These are phyloP conservation scores for Coccomyxa sp. DNA, from an alignment of 139 green algal genomes.

Conservation along the genomic window DNA sequence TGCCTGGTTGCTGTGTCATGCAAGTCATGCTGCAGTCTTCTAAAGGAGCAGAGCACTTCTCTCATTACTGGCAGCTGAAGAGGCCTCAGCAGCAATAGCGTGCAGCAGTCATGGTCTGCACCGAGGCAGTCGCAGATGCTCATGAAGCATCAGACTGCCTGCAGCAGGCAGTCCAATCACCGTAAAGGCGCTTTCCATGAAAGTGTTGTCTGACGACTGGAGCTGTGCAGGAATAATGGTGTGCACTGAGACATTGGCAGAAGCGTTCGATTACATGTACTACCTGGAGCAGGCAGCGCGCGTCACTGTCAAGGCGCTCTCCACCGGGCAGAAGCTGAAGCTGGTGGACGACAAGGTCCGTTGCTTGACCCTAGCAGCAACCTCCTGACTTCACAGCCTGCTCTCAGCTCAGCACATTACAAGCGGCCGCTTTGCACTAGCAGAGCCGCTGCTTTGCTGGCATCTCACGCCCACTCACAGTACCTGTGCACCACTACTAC, in stretches of 20 bases:
- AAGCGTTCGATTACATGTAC: constrained; percentile 20
- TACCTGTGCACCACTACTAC: too few species aligned
- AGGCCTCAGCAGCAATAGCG: not conserved
- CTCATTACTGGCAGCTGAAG: not conserved
- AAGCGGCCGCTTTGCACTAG: too few species aligned
- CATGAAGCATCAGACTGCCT: too few species aligned
- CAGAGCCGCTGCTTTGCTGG: too few species aligned
- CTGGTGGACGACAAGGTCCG: constrained; percentile 18
- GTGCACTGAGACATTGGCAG: not conserved
- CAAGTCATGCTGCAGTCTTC: not conserved
- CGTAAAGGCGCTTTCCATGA: too few species aligned
- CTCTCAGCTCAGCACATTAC: not conserved
- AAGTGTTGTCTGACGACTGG: not conserved
- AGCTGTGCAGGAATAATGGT: not conserved
- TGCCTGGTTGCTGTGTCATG: not conserved
- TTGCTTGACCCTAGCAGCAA: too few species aligned
- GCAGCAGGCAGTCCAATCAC: too few species aligned
- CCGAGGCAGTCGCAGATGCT: too few species aligned
- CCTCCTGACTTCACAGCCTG: not conserved
- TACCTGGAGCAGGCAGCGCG: constrained; percentile 37
- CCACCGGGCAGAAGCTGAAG: constrained; percentile 23
- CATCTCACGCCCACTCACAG: too few species aligned
- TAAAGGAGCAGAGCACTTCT: not conserved
- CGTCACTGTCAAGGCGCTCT: constrained; percentile 26
- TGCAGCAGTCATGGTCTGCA: too few species aligned